phyloP scores from a whole-genome alignment of 2,329 filamentous ascomycete species.

The Phyllachora maydis region DNA sequence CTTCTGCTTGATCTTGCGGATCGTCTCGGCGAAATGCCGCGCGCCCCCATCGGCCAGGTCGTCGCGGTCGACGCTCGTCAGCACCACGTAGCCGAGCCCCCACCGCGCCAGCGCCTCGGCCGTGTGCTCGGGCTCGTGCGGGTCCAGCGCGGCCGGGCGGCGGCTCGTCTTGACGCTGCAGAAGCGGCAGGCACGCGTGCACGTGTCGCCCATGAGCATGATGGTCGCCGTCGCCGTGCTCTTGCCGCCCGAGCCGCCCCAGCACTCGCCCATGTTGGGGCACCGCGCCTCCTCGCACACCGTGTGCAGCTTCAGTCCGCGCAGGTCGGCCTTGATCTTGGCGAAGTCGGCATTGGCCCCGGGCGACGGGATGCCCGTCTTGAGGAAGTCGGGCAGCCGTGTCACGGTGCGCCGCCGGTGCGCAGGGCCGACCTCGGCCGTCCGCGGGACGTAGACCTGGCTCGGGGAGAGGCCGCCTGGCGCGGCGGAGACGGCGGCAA shows the following conservation, averaged over 20 bases:
- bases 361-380: constrained; percentile 64
- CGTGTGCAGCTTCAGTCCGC: constrained; percentile 77
- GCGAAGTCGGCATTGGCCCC: constrained; percentile 67
- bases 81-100: constrained; percentile 88
- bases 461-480: constrained; percentile 22
- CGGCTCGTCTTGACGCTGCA: constrained; percentile 88
- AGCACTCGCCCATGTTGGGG: constrained; percentile 95
- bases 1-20: constrained; percentile 81
- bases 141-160: constrained; percentile 59
- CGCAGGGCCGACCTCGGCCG: constrained; percentile 41
- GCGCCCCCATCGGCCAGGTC: constrained; percentile 81
- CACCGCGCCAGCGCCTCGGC: constrained; percentile 82
- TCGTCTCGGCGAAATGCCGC: constrained; percentile 78
- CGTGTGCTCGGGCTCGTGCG: constrained; percentile 91
- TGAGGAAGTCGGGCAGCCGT: constrained; percentile 80
- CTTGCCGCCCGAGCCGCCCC: constrained; percentile 81
- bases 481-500: constrained; percentile 16
- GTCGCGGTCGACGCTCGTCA: constrained; percentile 86
- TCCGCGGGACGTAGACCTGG: constrained; percentile 39
- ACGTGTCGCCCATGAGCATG: constrained; percentile 98
- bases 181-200: constrained; percentile 88
- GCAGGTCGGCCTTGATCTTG: constrained; percentile 82
- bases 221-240: constrained; percentile 88
- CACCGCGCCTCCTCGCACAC: constrained; percentile 96
- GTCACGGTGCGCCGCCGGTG: constrained; percentile 44